phyloP scores from a whole-genome alignment of 495 filamentous ascomycete species.

The Cercophora newfieldiana region DNA sequence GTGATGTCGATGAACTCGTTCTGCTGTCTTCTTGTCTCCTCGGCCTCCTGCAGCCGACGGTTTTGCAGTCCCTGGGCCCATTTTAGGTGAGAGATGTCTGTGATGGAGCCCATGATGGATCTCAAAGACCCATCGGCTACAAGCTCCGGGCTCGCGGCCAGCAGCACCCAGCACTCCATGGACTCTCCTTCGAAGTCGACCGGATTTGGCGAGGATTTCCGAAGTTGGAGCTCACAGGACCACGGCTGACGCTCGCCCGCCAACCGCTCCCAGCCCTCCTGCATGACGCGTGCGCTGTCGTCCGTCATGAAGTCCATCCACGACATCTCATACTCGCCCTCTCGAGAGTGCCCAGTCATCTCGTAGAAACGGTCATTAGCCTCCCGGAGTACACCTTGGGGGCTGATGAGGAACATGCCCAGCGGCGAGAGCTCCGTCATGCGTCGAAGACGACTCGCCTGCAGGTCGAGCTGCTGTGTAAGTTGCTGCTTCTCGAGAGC shows the following conservation, averaged over 20 bases:
- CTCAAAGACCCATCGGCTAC: conserved; percentile 54
- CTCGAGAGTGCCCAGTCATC: conserved; percentile 36
- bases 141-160: conserved; percentile 62
- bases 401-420: conserved; percentile 39
- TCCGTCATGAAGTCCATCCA: conserved; percentile 30
- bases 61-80: conserved; percentile 59
- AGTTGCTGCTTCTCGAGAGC: conserved; percentile 59
- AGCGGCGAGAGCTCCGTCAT: conserved; percentile 40
- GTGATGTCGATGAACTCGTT: conserved; percentile 78
- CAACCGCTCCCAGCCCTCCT: conserved; percentile 59
- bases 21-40: conserved; percentile 58
- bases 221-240: conserved; percentile 62
- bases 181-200: conserved; percentile 31
- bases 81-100: conserved; percentile 54
- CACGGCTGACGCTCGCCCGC: conserved; percentile 51
- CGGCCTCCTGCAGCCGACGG: conserved; percentile 55
- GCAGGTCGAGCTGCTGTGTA: conserved; percentile 51
- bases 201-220: conserved; percentile 54
- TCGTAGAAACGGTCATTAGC: conserved; percentile 40
- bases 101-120: conserved; percentile 62
- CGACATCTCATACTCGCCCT: conserved; percentile 35
- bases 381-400: conserved; percentile 34
- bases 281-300: conserved; percentile 55
- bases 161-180: conserved; percentile 64
- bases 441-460: conserved; percentile 37